Evolutionary conservation across 2,329 filamentous ascomycete genomes (phyloP), one percentile per base, ranked within the genome.

Genomic region (Juglanconis sp.): DNA sequence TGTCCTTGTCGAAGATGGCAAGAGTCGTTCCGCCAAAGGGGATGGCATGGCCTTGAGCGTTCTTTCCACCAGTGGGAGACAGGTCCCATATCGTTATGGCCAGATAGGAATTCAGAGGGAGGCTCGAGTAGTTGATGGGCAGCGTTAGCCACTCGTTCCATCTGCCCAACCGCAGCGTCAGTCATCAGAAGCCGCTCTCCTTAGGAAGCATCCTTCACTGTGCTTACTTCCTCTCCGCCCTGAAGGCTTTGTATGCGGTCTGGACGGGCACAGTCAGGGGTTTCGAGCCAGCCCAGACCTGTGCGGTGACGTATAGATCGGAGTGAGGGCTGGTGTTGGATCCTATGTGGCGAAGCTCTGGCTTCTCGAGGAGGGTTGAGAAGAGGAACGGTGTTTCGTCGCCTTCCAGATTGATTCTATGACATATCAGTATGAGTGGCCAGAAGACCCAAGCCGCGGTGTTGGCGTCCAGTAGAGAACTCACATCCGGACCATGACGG

Each of bases 101-200:
- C 40, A 99, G 82, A 69, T 91, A 90, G 2, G 93, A 87, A 68
- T 92, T 91, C 48, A 88, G 79, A 0, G 95, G 93, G 1, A 96
- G 83, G 61, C 89, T 88, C 63, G 90, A 88, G 73, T 97, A 95
- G 4, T 87, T 84, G 63, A 98, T 87, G 0, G 95, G 94, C 44
- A 99, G 79, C 36, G 89, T 87, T 34, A 99, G 84, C 95, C 96
- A 99, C 77, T 98, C 94, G 72, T 96, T 96, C 95, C 95, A 97
- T 71, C 87, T 48, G 87, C 61, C 69, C 67, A 35, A 60, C 38
- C 17, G 7, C 15, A 34, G 61, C 50, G 57, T 48, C 24, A 53
- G 64, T 67, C 31, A 62, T 60, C 10, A 24, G 30, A 42, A 4
- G 4, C 34, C 15, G 31, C n/a, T 30, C 3, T 63, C 24, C 59